phyloP scores from a whole-genome alignment of 352 stramenopile genomes.

The Phytophthora boehmeriae region DNA sequence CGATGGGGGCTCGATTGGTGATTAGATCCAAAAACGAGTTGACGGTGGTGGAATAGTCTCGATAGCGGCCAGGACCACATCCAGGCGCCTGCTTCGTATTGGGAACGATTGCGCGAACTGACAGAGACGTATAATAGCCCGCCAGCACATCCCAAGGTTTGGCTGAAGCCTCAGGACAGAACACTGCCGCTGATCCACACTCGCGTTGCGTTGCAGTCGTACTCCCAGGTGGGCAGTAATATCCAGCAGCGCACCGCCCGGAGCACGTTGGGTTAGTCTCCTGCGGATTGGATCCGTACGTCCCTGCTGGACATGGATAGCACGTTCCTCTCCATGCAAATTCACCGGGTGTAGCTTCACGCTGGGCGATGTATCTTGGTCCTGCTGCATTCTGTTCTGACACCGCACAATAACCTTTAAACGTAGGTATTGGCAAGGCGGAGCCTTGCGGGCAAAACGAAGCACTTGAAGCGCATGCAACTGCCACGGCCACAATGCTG shows the following conservation, averaged over 20 bases:
- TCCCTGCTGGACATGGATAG: conserved; percentile 66
- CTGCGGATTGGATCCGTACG: conserved; percentile 49
- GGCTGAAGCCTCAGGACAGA: conserved; percentile 47
- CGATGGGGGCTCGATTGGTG: conserved; percentile 48
- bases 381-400: conserved; percentile 1
- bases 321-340: conserved; percentile 67
- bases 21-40: conserved; percentile 47
- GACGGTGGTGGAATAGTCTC: conserved; percentile 23
- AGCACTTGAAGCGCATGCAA: conserved; percentile 36
- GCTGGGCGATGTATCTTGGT: conserved; percentile 35
- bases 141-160: conserved; percentile 27
- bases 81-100: conserved; percentile 19
- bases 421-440: conserved; percentile 17
- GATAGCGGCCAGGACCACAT: conserved; percentile 31
- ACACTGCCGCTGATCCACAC: conserved; percentile 53
- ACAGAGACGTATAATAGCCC: conserved; percentile 60
- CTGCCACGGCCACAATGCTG: conserved; percentile 45
- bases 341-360: conserved; percentile 44
- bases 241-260: conserved; percentile 64
- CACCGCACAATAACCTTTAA: conserved; percentile 43
- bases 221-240: conserved; percentile 68
- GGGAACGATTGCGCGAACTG: conserved; percentile 22
- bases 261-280: conserved; percentile 57
- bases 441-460: conserved; percentile 51
- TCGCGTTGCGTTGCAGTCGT: conserved; percentile 44